Evolutionary conservation across 176 grass and related monocot species (phyloP).

Genomic region (Dactylis glomerata): DNA sequence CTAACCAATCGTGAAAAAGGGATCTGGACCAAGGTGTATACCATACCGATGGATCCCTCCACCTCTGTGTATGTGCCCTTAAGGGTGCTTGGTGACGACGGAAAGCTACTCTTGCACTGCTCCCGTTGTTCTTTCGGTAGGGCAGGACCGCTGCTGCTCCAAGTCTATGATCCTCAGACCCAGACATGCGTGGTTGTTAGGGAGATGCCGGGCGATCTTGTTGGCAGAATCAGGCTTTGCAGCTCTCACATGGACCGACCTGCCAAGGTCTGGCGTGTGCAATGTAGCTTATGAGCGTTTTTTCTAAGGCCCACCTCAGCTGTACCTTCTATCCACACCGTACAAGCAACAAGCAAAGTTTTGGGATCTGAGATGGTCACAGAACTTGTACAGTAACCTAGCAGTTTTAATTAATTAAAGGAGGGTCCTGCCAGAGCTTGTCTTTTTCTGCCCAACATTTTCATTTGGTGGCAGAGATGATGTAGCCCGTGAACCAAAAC

Average conservation of each 20-base stretch:
- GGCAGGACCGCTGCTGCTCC: neutral
- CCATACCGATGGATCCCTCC: neutral
- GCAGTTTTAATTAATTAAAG: too few species aligned
- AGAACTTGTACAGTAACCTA: too few species aligned
- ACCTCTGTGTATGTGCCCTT: neutral
- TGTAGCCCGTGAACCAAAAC: too few species aligned
- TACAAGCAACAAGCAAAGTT: too few species aligned
- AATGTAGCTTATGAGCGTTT: too few species aligned
- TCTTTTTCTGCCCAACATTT: too few species aligned
- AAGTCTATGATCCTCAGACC: neutral
- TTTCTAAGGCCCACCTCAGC: too few species aligned
- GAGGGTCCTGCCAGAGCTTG: too few species aligned
- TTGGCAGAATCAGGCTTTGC: neutral
- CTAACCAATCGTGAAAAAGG: neutral
- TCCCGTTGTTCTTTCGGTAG: neutral
- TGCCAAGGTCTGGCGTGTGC: neutral
- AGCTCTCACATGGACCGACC: neutral
- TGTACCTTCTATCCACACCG: too few species aligned
- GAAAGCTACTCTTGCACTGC: neutral
- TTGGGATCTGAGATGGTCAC: too few species aligned
- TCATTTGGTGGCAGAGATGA: too few species aligned
- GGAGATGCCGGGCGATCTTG: neutral
- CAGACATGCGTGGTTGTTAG: neutral
- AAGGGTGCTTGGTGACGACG: neutral
- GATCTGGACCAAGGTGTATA: neutral